These are phyloP conservation scores for Galeopsis tetrahit DNA, from an alignment of 257 asterid species.

Conservation along the genomic window DNA sequence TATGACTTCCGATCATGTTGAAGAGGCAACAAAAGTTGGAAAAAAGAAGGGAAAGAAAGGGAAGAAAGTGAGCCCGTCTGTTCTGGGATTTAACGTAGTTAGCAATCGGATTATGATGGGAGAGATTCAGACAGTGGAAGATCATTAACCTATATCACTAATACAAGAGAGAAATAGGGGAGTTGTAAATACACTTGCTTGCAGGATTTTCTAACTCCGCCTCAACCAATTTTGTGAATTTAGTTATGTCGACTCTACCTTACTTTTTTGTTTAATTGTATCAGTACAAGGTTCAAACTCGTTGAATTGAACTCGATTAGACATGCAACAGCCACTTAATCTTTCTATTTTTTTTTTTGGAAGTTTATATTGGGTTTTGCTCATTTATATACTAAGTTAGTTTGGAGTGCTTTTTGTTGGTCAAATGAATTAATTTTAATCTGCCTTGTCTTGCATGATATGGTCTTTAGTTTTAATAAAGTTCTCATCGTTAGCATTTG, in stretches of 20 bases:
- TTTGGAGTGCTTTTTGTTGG: too few relatives aligned
- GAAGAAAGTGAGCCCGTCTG: conserved; percentile 82
- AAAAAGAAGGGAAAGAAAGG: conserved; percentile 83
- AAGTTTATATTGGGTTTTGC: neutral
- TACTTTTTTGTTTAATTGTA: neutral
- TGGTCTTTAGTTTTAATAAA: too few relatives aligned
- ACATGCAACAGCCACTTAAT: too few relatives aligned
- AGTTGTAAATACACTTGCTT: conserved; percentile 64
- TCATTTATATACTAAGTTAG: too few relatives aligned
- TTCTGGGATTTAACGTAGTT: conserved; percentile 90
- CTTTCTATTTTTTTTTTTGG: neutral
- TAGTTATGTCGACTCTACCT: neutral
- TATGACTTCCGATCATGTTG: conserved; percentile 47
- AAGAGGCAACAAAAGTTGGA: conserved; percentile 58
- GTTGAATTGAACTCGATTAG: neutral
- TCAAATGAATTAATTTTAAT: too few relatives aligned
- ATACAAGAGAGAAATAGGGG: neutral
- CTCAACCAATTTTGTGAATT: conserved; percentile 29
- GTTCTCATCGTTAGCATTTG: too few relatives aligned
- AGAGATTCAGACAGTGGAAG: conserved; percentile 89
- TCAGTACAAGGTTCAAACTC: neutral
- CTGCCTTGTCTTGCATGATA: too few relatives aligned
- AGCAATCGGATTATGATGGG: conserved; percentile 99
- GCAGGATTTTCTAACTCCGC: conserved; percentile 37
- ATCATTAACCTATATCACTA: conserved; percentile 33